These are phyloP conservation scores for Beta macrorhiza DNA, from an alignment of 179 eudicot genomes.

Conservation along the genomic window DNA sequence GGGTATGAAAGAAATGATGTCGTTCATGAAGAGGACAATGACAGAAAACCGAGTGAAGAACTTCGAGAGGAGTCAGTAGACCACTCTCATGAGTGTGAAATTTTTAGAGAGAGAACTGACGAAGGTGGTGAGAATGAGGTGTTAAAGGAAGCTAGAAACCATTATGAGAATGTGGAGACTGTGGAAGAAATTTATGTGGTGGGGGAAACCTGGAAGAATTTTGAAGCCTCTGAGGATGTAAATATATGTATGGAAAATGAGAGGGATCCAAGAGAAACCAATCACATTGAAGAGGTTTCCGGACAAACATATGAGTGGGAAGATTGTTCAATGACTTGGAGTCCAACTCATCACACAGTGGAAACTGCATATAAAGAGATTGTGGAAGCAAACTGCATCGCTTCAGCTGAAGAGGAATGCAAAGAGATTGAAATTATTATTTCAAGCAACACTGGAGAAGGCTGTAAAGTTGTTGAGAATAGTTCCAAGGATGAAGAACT, in stretches of 20 bases:
- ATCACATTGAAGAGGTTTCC: slow-evolving; percentile 22
- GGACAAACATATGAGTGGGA: slow-evolving; percentile 16
- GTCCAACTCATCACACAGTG: slow-evolving; percentile 13
- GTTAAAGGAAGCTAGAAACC: slow-evolving; percentile 26
- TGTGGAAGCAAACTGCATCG: slow-evolving; percentile 10
- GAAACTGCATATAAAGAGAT: slow-evolving; percentile 20
- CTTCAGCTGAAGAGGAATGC: slow-evolving; percentile 27
- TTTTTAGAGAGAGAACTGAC: slow-evolving; percentile 16
- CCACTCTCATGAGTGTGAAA: slow-evolving; percentile 29
- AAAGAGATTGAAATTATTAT: slow-evolving; percentile 28
- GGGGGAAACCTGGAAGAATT: slow-evolving; percentile 16
- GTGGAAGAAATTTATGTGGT: slow-evolving; percentile 22
- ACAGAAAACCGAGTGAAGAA: slow-evolving; percentile 20
- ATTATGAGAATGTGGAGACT: slow-evolving; percentile 16
- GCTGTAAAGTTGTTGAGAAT: slow-evolving; percentile 23
- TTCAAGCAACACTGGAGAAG: slow-evolving; percentile 33
- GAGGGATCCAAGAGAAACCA: slow-evolving; percentile 8
- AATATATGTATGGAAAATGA: slow-evolving; percentile 21
- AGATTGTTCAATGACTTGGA: slow-evolving; percentile 14
- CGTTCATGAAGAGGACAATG: slow-evolving; percentile 3
- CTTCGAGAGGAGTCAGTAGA: slow-evolving; percentile 22
- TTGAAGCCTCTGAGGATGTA: slow-evolving; percentile 22
- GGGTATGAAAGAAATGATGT: slow-evolving; percentile 1
- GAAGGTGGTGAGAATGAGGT: slow-evolving; percentile 24
- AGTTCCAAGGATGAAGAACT: slow-evolving; percentile 19